phyloP scores from a whole-genome alignment of 1,284 basidiomycete genomes.

The Ceratobasidium sp. region DNA sequence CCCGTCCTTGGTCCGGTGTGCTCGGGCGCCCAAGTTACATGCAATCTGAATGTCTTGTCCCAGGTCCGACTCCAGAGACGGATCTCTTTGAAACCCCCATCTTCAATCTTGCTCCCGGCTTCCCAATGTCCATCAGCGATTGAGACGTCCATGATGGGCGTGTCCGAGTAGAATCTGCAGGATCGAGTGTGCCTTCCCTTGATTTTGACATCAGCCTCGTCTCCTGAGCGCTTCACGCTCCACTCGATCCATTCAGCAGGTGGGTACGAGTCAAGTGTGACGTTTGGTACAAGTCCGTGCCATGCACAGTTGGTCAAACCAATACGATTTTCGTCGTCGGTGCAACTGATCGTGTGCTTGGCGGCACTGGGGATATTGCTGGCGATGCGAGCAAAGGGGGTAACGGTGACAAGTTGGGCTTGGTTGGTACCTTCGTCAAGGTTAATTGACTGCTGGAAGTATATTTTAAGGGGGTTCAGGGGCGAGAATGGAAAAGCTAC shows the following conservation, averaged over 20 bases:
- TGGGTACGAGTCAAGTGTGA: slow-evolving; percentile 37
- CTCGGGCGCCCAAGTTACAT: slow-evolving; percentile 52
- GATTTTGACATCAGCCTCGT: slow-evolving; percentile 52
- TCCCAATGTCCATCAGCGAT: slow-evolving; percentile 45
- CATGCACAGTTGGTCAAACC: slow-evolving; percentile 49
- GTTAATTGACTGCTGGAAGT: slow-evolving; percentile 66
- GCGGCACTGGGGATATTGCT: slow-evolving; percentile 48
- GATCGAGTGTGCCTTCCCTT: slow-evolving; percentile 64
- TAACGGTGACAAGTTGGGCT: slow-evolving; percentile 54
- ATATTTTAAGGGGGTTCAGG: slow-evolving; percentile 67
- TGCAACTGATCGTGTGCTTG: slow-evolving; percentile 62
- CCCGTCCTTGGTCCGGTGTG: slow-evolving; percentile 51
- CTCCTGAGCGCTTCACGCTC: slow-evolving; percentile 51
- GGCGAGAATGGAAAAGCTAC: slow-evolving; percentile 67
- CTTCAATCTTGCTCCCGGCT: slow-evolving; percentile 55
- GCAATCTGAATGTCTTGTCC: slow-evolving; percentile 63
- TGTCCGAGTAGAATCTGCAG: slow-evolving; percentile 66
- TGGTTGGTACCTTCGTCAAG: slow-evolving; percentile 49
- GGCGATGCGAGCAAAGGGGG: slow-evolving; percentile 57
- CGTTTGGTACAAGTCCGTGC: slow-evolving; percentile 44
- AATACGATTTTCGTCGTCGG: slow-evolving; percentile 48
- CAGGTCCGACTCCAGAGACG: slow-evolving; percentile 74
- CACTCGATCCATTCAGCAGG: slow-evolving; percentile 42
- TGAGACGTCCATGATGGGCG: slow-evolving; percentile 55
- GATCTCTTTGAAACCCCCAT: slow-evolving; percentile 56